Percentiles rank a stretch among this genome's conserved stretches.
Conservation (phyloP, 2,329 filamentous ascomycete genomes). For the Aspergillus brunneoviolaceus region DNA sequence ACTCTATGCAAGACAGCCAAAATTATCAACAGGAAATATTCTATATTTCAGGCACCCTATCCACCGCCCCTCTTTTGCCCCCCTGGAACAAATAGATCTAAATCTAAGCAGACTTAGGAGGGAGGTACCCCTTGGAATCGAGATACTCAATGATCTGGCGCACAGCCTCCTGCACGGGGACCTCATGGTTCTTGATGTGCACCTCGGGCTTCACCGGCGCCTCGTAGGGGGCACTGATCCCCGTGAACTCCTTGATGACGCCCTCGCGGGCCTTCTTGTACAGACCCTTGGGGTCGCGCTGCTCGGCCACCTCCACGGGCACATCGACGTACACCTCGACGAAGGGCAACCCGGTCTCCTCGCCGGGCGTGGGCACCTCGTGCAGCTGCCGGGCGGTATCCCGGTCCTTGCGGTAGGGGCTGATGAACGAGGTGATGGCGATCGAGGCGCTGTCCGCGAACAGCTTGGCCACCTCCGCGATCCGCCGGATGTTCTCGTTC, state of each 20-base stretch:
- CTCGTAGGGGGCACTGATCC: constrained; percentile 93
- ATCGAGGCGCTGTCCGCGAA: constrained; percentile 89
- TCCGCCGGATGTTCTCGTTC: constrained; percentile 96
- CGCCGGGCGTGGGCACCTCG: constrained; percentile 57
- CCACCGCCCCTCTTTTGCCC: background rate
- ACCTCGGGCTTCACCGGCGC: constrained; percentile 83
- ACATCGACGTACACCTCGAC: constrained; percentile 94
- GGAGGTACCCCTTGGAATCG: constrained; percentile 65
- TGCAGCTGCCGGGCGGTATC: constrained; percentile 80
- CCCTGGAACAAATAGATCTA: constrained; percentile 1
- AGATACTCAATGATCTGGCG: constrained; percentile 78
- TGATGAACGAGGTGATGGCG: constrained; percentile 95
- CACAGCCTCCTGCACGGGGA: constrained; percentile 85
- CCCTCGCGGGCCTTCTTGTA: constrained; percentile 96
- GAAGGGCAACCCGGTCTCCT: constrained; percentile 71
- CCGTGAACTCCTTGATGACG: constrained; percentile 96
- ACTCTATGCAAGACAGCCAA: background rate
- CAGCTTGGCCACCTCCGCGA: constrained; percentile 93
- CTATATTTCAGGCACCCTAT: background rate
- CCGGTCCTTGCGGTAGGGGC: constrained; percentile 85
- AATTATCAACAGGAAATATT: background rate
- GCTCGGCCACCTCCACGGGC: constrained; percentile 85
- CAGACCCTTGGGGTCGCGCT: constrained; percentile 93
- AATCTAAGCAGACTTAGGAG: constrained; percentile 36
- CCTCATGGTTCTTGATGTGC: constrained; percentile 77